A percentile compares a stretch with the other conserved stretches of the same genome.
These are phyloP conservation scores for Leccinum rimulosum DNA, from an alignment of 768 basidiomycete genomes.

Conservation along the genomic window DNA sequence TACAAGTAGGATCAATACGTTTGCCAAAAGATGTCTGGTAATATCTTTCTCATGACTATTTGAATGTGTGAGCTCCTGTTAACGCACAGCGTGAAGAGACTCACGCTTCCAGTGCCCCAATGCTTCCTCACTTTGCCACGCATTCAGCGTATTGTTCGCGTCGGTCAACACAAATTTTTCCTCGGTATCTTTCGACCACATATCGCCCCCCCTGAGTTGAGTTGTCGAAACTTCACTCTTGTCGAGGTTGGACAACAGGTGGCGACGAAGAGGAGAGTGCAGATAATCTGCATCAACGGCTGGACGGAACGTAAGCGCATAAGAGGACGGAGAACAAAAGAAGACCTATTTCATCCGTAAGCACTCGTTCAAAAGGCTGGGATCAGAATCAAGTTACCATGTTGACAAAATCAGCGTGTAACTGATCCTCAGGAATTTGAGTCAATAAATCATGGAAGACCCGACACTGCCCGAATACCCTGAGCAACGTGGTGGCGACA, in stretches of 20 bases:
- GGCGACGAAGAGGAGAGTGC: conserved; percentile 62
- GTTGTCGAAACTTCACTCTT: conserved; percentile 53
- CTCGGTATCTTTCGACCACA: conserved; percentile 30
- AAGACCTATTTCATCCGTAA: conserved; percentile 54
- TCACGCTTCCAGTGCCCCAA: conserved; percentile 74
- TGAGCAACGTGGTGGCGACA: conserved; percentile 66
- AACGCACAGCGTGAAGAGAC: conserved; percentile 25
- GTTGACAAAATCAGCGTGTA: conserved; percentile 60
- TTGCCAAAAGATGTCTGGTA: conserved; percentile 75
- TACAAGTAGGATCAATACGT: conserved; percentile 49
- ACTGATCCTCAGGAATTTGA: conserved; percentile 43
- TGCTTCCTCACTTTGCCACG: conserved; percentile 64
- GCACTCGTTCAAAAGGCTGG: not conserved
- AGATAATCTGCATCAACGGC: conserved; percentile 59
- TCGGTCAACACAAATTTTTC: conserved; percentile 61
- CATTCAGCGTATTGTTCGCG: conserved; percentile 55
- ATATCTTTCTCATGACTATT: conserved; percentile 75
- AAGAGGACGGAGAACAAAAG: conserved; percentile 66
- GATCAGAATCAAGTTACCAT: conserved; percentile 48
- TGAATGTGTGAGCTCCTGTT: conserved; percentile 2
- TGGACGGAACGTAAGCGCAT: conserved; percentile 57
- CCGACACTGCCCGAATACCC: conserved; percentile 75
- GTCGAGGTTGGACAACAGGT: conserved; percentile 51
- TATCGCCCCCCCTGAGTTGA: conserved; percentile 31
- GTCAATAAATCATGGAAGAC: conserved; percentile 73